phyloP scores from a whole-genome alignment of 192 early-diverging fungal genomes.

The Pilaira anomala region DNA sequence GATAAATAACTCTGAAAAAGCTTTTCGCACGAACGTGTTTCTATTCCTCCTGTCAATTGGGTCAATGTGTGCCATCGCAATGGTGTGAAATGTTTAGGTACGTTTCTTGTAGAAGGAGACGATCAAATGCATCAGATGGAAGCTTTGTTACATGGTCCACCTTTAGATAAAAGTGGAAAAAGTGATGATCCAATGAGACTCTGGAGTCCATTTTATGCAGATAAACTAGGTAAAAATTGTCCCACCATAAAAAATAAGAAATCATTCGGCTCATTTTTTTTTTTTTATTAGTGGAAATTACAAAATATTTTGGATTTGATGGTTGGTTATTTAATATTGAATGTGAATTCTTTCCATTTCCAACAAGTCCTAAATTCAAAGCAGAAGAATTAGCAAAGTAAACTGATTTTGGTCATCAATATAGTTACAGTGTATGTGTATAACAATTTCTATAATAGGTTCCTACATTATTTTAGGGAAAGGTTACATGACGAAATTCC shows the following conservation, averaged over 20 bases:
- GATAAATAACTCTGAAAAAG: too few relatives aligned
- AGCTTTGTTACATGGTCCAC: conserved; percentile 49
- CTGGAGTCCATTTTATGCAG: conserved; percentile 51
- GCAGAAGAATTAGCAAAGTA: conserved; percentile 26
- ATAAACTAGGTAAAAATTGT: conserved; percentile 58
- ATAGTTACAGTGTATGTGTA: too few relatives aligned
- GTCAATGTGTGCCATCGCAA: conserved; percentile 63
- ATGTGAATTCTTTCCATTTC: conserved; percentile 37
- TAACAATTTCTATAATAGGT: conserved; percentile 36
- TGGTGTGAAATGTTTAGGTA: conserved; percentile 54
- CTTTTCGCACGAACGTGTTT: conserved; percentile 56
- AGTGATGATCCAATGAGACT: conserved; percentile 31
- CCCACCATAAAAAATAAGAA: too few relatives aligned
- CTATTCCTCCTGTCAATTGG: conserved; percentile 63
- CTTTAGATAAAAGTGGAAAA: neutral
- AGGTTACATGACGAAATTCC: conserved; percentile 49
- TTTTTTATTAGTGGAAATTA: conserved; percentile 45
- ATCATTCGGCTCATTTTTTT: too few relatives aligned
- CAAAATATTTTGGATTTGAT: conserved; percentile 64
- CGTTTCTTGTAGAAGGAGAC: conserved; percentile 60
- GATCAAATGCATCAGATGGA: conserved; percentile 48
- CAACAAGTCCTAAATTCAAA: conserved; percentile 22
- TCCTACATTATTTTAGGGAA: conserved; percentile 42
- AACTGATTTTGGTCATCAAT: too few relatives aligned
- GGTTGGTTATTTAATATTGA: conserved; percentile 71